Percentiles rank a stretch among this genome's conserved stretches.
These are phyloP conservation scores for Paecilomyces sp. DNA, from an alignment of 2,329 filamentous ascomycete genomes.

Conservation along the genomic window DNA sequence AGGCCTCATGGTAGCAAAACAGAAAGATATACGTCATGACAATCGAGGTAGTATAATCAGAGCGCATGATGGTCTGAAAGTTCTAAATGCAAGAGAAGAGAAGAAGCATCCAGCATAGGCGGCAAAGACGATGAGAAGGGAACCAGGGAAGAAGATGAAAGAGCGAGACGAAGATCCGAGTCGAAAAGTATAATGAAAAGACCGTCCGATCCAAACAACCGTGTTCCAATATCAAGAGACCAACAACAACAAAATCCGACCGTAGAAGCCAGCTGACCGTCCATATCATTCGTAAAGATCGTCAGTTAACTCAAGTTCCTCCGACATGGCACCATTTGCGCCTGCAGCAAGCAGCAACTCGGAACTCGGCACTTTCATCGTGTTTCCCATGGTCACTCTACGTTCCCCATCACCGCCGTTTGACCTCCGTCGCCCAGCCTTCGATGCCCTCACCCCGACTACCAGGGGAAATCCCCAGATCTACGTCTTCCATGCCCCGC, in stretches of 20 bases:
- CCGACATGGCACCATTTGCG: not conserved
- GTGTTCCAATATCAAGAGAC: not conserved
- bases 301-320: not conserved
- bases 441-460: slow-evolving; percentile 87
- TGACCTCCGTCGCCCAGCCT: slow-evolving; percentile 84
- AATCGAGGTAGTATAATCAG: not conserved
- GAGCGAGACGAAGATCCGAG: not conserved
- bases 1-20: not conserved
- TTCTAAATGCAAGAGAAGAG: not conserved
- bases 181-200: not conserved
- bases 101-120: not conserved
- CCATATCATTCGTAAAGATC: not conserved
- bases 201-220: not conserved
- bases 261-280: not conserved
- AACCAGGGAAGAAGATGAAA: not conserved
- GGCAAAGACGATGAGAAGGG: not conserved
- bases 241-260: not conserved
- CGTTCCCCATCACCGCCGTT: slow-evolving; percentile 54
- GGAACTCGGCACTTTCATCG: not conserved
- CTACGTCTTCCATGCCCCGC: slow-evolving; percentile 76
- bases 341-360: not conserved
- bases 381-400: not conserved
- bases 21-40: not conserved
- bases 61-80: not conserved
- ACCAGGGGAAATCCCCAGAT: slow-evolving; percentile 69